phyloP scores from a whole-genome alignment of 352 stramenopile genomes.

The Aphanomyces astaci region DNA sequence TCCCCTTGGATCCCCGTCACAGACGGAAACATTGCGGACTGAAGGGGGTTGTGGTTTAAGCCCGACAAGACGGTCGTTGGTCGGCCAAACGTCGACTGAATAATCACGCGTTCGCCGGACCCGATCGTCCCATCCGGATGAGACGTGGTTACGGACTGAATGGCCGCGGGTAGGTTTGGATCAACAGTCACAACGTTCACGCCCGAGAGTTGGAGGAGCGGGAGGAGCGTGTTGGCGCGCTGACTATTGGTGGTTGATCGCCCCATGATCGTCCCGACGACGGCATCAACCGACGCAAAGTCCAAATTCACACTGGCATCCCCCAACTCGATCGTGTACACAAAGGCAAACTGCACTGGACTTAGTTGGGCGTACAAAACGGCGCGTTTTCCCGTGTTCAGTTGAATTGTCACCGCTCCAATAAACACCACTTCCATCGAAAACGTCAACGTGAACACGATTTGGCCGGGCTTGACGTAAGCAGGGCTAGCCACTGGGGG shows the following conservation, averaged over 20 bases:
- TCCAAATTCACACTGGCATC: conserved; percentile 49
- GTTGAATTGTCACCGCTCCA: conserved; percentile 37
- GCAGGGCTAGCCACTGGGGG: conserved; percentile 41
- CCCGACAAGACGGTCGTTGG: conserved; percentile 48
- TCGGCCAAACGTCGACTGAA: conserved; percentile 63
- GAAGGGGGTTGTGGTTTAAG: conserved; percentile 52
- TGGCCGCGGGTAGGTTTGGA: conserved; percentile 44
- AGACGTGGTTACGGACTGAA: conserved; percentile 45
- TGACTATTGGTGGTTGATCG: conserved; percentile 40
- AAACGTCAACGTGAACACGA: conserved; percentile 60
- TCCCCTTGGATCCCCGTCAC: conserved; percentile 34
- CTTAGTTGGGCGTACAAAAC: conserved; percentile 39
- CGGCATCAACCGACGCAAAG: conserved; percentile 38
- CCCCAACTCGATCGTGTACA: conserved; percentile 51
- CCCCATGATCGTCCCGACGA: conserved; percentile 34
- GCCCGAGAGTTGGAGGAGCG: conserved; percentile 32
- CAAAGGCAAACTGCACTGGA: conserved; percentile 42
- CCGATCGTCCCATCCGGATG: conserved; percentile 45
- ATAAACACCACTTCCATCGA: conserved; percentile 44
- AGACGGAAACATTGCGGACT: conserved; percentile 35
- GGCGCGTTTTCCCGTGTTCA: conserved; percentile 48
- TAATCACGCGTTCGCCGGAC: conserved; percentile 57
- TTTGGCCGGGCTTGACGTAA: conserved; percentile 47
- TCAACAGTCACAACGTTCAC: conserved; percentile 39
- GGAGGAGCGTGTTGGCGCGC: conserved; percentile 30